Percentiles rank a stretch among this genome's conserved stretches.
These are phyloP conservation scores for Nakazawaea wickerhamii DNA, from an alignment of 805 yeast genomes.

Conservation along the genomic window DNA sequence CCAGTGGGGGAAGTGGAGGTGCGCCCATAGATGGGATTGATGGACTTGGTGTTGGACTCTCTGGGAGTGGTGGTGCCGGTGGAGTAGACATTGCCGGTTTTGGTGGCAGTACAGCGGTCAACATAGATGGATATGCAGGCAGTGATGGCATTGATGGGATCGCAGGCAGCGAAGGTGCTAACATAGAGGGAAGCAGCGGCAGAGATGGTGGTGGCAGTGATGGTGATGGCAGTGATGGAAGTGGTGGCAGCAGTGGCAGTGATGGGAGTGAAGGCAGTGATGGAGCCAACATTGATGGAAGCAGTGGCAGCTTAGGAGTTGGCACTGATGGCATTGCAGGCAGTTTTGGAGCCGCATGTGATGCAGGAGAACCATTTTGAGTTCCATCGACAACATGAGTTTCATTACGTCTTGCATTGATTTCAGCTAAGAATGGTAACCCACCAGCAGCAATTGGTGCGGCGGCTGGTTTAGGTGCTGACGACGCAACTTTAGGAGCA, in stretches of 20 bases:
- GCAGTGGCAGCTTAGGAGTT: slow-evolving; percentile 12
- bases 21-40: slow-evolving; percentile 7
- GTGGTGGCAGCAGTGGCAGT: slow-evolving; percentile 20
- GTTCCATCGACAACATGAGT: slow-evolving; percentile 40
- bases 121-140: slow-evolving; percentile 20
- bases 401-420: slow-evolving; percentile 50
- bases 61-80: slow-evolving; percentile 15
- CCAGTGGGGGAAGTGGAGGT: slow-evolving; percentile 2
- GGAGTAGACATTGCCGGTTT: slow-evolving; percentile 15
- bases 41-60: slow-evolving; percentile 16
- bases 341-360: slow-evolving; percentile 16
- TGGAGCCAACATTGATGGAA: slow-evolving; percentile 14
- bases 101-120: slow-evolving; percentile 26
- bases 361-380: slow-evolving; percentile 10
- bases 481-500: slow-evolving; percentile 13
- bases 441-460: slow-evolving; percentile 31
- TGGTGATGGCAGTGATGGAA: slow-evolving; percentile 21
- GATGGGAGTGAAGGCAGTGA: slow-evolving; percentile 22
- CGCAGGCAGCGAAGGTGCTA: slow-evolving; percentile 19
- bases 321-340: slow-evolving; percentile 17
- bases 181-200: slow-evolving; percentile 22
- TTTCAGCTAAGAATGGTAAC: slow-evolving; percentile 54
- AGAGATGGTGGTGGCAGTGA: slow-evolving; percentile 20
- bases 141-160: slow-evolving; percentile 21
- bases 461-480: slow-evolving; percentile 14